A percentile compares a stretch with the other conserved stretches of the same genome.
phyloP scores from a whole-genome alignment of 129 eudicot species.

The Saposhnikovia divaricata region DNA sequence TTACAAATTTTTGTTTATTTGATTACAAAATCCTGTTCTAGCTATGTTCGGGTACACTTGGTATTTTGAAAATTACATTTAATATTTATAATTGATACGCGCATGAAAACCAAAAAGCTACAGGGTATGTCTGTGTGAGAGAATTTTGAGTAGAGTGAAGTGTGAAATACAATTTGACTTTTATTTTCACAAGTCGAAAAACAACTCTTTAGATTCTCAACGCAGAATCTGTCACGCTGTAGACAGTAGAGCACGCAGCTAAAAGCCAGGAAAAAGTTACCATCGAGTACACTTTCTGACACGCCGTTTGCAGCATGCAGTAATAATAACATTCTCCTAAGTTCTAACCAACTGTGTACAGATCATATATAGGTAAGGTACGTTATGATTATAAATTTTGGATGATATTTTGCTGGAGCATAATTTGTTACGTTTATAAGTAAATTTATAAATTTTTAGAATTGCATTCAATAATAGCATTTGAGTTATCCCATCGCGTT shows the following conservation, averaged over 20 bases:
- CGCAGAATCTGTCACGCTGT: not conserved
- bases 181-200: not conserved
- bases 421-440: too few relatives aligned
- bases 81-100: not conserved
- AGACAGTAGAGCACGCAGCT: not conserved
- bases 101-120: not conserved
- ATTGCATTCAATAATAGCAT: too few relatives aligned
- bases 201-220: not conserved
- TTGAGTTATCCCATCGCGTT: too few relatives aligned
- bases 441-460: too few relatives aligned
- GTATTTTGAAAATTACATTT: too few relatives aligned
- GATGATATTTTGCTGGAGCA: too few relatives aligned
- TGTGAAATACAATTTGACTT: not conserved
- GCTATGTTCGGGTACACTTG: too few relatives aligned
- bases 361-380: too few relatives aligned
- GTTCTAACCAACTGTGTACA: too few relatives aligned
- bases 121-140: not conserved
- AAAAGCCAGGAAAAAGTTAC: constrained; percentile 19
- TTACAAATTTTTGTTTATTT: too few relatives aligned
- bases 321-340: not conserved
- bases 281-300: constrained; percentile 58
- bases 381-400: too few relatives aligned
- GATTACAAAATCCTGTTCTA: too few relatives aligned
- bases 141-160: not conserved
- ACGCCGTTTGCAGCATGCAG: not conserved